Base-by-base conservation (phyloP, 1,139 yeast species). In the Debaryomyces udenii region DNA sequence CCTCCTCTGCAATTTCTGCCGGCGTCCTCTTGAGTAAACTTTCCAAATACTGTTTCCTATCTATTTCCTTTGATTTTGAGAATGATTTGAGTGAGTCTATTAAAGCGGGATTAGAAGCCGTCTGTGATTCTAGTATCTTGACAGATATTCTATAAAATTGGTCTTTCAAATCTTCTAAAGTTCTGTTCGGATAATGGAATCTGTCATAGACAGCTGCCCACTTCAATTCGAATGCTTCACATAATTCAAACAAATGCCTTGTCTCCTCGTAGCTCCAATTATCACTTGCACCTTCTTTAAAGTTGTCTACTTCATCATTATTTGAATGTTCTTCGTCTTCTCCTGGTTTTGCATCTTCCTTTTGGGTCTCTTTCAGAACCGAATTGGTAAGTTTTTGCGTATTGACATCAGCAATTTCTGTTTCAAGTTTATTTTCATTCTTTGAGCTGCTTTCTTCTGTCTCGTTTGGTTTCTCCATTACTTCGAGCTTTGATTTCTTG, bases 1-100 rank as follows among this genome's bases (percentile, higher is more conserved):
- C 98, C 61, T 93, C 99, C 62, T 93, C 99, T 0, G 99, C 98
- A 31, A 93, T 88, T 59, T 93, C 99, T 0, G 97, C 96, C 0
- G 99, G 97, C 3, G 94, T 83, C 51, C 99, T 72, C 41, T 81
- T 81, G 35, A 93, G 70, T 24, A 93, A 68, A 48, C 87, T 80
- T 52, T 83, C 86, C 39, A 93, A 68, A 57, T 93, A 93, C 40
- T 80, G 79, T 53, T 91, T 93, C 51, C 99, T 78, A 50, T 84
- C 88, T 17, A 76, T 48, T 59, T 94, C 99, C 49, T 80, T 80
- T 2, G 66, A 53, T 50, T 82, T 84, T 26, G 88, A 81, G 58
- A 75, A 93, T 24, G 83, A 67, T 32, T 64, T 60, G 43, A 78
- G 61, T 40, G 80, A 61, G 42, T 78, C 80, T 6, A 80, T 65